These are phyloP conservation scores for Sugiyamaella pinicola DNA, from an alignment of 1,139 yeast species.

Conservation along the genomic window DNA sequence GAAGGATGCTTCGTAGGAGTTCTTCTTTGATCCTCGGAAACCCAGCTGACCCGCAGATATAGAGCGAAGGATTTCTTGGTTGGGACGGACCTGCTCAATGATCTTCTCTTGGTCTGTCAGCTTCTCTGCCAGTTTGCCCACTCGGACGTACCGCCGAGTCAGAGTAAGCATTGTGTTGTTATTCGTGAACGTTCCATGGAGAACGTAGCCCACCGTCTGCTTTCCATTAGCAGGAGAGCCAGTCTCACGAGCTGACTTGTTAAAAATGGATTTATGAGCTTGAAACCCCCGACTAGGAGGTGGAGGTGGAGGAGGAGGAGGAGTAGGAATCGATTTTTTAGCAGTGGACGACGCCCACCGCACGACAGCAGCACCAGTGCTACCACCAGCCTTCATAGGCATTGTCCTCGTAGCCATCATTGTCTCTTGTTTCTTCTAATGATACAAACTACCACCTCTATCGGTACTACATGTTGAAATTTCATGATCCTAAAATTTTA, in stretches of 20 bases:
- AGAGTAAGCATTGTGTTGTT: conserved; percentile 83
- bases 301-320: conserved; percentile 9
- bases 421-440: background rate
- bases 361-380: background rate
- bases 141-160: conserved; percentile 62
- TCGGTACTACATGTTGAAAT: background rate
- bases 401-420: background rate
- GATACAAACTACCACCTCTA: background rate
- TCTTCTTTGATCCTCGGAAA: conserved; percentile 56
- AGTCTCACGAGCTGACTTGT: background rate
- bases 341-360: conserved; percentile 3
- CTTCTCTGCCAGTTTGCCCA: conserved; percentile 42
- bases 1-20: conserved; percentile 94
- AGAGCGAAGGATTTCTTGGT: conserved; percentile 70
- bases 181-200: conserved; percentile 75
- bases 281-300: conserved; percentile 13
- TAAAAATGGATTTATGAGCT: conserved; percentile 15
- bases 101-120: conserved; percentile 70
- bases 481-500: background rate
- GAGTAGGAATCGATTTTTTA: background rate
- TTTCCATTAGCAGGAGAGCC: conserved; percentile 32
- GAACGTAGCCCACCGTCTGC: conserved; percentile 57
- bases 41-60: conserved; percentile 50
- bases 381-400: background rate
- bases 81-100: conserved; percentile 75